phyloP scores from a whole-genome alignment of 2,329 filamentous ascomycete genomes.

The Fusarium burgessii region DNA sequence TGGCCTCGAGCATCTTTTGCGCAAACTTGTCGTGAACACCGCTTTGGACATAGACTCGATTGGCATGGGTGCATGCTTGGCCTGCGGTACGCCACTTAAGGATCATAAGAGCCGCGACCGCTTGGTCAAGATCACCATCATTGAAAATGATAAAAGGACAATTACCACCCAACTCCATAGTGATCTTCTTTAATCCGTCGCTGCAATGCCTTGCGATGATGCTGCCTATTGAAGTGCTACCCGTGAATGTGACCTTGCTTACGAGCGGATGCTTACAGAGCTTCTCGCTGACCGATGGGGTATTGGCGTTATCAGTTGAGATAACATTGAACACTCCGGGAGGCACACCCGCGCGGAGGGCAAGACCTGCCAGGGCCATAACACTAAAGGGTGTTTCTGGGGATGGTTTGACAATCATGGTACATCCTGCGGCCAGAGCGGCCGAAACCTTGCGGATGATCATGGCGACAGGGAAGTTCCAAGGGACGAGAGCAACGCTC shows the following conservation, averaged over 20 bases:
- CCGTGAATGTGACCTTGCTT: conserved; percentile 81
- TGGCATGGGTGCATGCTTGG: conserved; percentile 75
- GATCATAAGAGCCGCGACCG: background rate
- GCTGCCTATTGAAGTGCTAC: conserved; percentile 75
- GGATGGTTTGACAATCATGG: conserved; percentile 80
- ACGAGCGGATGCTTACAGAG: conserved; percentile 59
- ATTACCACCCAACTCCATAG: conserved; percentile 79
- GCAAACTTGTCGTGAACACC: conserved; percentile 64
- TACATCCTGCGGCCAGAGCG: conserved; percentile 79
- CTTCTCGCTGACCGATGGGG: conserved; percentile 57
- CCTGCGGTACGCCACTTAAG: conserved; percentile 76
- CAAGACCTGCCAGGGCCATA: conserved; percentile 76
- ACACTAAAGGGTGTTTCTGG: conserved; percentile 80
- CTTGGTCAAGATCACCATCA: conserved; percentile 65
- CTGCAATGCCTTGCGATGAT: conserved; percentile 71
- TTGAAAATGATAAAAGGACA: conserved; percentile 74
- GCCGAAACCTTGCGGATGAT: conserved; percentile 60
- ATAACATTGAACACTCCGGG: conserved; percentile 72
- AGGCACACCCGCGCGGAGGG: conserved; percentile 77
- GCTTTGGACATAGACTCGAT: conserved; percentile 68
- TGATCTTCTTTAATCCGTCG: conserved; percentile 72
- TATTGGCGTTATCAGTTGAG: conserved; percentile 53
- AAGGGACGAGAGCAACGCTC: conserved; percentile 51
- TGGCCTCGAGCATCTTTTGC: background rate
- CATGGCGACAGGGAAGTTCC: conserved; percentile 73